Base-by-base conservation (phyloP, 2,329 filamentous ascomycete species). In the Phyllosticta ampelicida region DNA sequence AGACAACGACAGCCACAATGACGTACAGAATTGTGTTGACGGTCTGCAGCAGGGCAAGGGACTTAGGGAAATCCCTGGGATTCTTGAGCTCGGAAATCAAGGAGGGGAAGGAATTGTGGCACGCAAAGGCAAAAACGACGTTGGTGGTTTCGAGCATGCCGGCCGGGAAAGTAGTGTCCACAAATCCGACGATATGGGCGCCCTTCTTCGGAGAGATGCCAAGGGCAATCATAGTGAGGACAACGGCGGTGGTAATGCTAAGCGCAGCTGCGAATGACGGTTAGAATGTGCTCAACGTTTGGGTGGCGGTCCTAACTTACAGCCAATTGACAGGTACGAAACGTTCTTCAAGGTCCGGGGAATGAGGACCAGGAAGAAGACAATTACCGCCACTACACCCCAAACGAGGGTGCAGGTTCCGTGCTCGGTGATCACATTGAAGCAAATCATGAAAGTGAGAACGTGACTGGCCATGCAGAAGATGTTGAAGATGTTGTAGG, bases 381-480 rank as follows among this genome's bases (percentile, higher is more conserved):
- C 60, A 4, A 78, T 65, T 61, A 84, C 65, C 0, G 83, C 84
- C 1, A 84, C 73, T n/a, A 84, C 73, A 3, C 78, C 80, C 72
- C 83, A 87, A 1, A 83, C 74, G 59, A 87, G 81, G 3, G 83
- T 84, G 69, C 85, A 88, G 0, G 79, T 77, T 0, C 77, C 80
- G 61, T 86, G 78, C 3, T 80, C 69, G 4, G 83, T 84, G 55
- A 89, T 75, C 54, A 78, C 82, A 64, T 84, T 84, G 70, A 88
- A 80, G 63, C 85, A 85, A 64, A 88, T 85, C 29, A 79, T 80
- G 63, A 87, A 87, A 0, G 85, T 87, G 61, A 89, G 73, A 55
- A 86, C 76, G 71, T 90, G 87, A n/a, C 84, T 86, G 30, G 80
- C 84, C 71, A 86, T 84, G 64, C 87, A 79, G 71, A 89, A 87